Evolutionary conservation across 805 yeast genomes (phyloP), one percentile per base, ranked within the genome.

Genomic region (Candida railenensis): DNA sequence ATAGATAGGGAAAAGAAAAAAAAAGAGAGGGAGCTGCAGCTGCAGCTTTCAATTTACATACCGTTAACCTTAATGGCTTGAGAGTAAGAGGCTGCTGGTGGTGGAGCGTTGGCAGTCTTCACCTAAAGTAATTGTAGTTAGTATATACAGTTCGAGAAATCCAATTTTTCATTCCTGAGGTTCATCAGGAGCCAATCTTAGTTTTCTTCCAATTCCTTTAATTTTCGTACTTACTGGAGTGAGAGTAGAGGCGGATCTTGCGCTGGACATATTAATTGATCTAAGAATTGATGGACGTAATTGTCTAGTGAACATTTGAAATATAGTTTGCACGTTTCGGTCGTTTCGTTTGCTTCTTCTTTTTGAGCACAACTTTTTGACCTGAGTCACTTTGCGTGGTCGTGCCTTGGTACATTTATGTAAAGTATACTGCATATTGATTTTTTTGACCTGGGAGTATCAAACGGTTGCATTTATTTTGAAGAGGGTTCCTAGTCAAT

Each of bases 81-180:
- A 22, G 96, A 89, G 69, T 92, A 92, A 12, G 96, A 82, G 34
- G 97, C 98, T 36, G 96, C 97, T 50, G 98, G 96, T 48, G 96
- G 90, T 55, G 99, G 98, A 33, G 98, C 96, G 55, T 74, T 74
- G 52, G 81, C 74, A 44, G 96, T 82, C 57, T 78, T 75, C 48
- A 89, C 83, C 78, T 71, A 48, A 15, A 30, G 48, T 40, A 38
- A 18, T 19, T 28, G 8, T 5, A 3, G 12, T 25, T 22, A 12
- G 12, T 36, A 43, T 20, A 3, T 39, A 22, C 19, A 20, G 14
- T 19, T 25, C 11, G 9, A 25, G 30, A 25, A 7, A 7, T 25
- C 9, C 11, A 25, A 25, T 25, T 7, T 25, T 25, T 25, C 5
- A 25, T 25, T 25, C 30, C 30, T 25, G 9, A 25, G 30, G n/a